Conservation (phyloP, 768 basidiomycete genomes). For the Rhodotorula sphaerocarpa region DNA sequence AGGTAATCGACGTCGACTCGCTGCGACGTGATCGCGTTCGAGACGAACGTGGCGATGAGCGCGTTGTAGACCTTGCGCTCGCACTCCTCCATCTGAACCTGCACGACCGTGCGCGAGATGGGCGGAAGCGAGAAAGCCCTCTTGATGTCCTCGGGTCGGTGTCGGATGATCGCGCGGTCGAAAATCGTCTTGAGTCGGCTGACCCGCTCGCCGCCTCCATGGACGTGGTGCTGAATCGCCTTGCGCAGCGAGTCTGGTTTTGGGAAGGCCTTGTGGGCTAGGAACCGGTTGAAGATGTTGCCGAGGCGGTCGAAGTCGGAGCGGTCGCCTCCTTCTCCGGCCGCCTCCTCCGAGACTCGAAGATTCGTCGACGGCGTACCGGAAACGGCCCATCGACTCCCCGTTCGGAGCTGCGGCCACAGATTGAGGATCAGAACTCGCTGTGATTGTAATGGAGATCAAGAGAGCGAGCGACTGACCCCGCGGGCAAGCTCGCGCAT, state of each 20-base stretch:
- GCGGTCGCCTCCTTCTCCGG: conserved; percentile 17
- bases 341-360: conserved; percentile 17
- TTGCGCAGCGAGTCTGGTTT: conserved; percentile 8
- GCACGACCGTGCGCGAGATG: conserved; percentile 9
- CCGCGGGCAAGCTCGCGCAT: conserved; percentile 19
- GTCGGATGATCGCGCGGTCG: conserved; percentile 26
- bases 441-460: neutral
- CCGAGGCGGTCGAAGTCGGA: conserved; percentile 34
- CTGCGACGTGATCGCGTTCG: conserved; percentile 34
- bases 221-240: neutral
- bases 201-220: neutral
- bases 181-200: conserved; percentile 19
- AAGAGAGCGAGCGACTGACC: conserved; percentile 5
- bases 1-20: conserved; percentile 36
- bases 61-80: conserved; percentile 38
- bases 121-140: conserved; percentile 17
- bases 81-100: conserved; percentile 27
- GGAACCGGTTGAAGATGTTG: conserved; percentile 26
- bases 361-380: conserved; percentile 38
- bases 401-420: conserved; percentile 29
- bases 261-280: conserved; percentile 25
- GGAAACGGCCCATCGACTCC: conserved; percentile 32
- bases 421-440: neutral
- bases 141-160: conserved; percentile 14
- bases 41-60: conserved; percentile 32